A percentile compares a stretch with the other conserved stretches of the same genome.
Evolutionary conservation across 2,329 filamentous ascomycete genomes (phyloP).

Genomic region (Aspergillus sp.): DNA sequence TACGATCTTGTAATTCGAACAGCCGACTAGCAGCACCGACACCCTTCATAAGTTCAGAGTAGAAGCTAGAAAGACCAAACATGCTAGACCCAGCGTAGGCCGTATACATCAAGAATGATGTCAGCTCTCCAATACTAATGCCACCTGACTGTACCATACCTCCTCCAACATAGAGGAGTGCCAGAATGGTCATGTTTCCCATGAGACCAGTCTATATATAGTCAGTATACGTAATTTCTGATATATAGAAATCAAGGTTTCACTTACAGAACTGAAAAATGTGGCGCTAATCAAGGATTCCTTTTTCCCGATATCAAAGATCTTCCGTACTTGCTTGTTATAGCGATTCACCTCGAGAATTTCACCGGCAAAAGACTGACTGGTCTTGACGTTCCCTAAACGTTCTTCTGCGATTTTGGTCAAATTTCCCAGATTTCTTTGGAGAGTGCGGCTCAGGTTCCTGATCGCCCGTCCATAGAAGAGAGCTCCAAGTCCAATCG

Average conservation of each 20-base stretch:
- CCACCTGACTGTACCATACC: conserved; percentile 78
- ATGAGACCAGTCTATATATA: conserved; percentile 68
- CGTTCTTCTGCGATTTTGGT: conserved; percentile 98
- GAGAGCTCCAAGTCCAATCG: conserved; percentile 81
- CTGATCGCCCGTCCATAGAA: conserved; percentile 85
- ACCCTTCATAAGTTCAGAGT: conserved; percentile 98
- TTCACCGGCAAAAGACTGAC: conserved; percentile 91
- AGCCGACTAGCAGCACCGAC: conserved; percentile 92
- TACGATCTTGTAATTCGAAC: conserved; percentile 89
- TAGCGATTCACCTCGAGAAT: conserved; percentile 84
- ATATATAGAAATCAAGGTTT: too few species aligned
- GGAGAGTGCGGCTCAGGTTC: conserved; percentile 82
- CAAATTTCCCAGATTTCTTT: conserved; percentile 83
- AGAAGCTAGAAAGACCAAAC: conserved; percentile 91
- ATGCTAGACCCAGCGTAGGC: conserved; percentile 78
- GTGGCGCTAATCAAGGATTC: conserved; percentile 84
- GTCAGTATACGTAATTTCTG: conserved; percentile 7
- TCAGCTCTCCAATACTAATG: conserved; percentile 85
- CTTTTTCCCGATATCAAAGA: conserved; percentile 77
- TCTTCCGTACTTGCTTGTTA: conserved; percentile 83
- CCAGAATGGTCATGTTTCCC: conserved; percentile 92
- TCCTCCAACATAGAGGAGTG: conserved; percentile 81
- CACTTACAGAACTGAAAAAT: conserved; percentile 63
- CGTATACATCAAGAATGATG: conserved; percentile 97
- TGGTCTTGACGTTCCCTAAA: conserved; percentile 92